Conservation (phyloP, 352 stramenopile species). For the Pythium myriotylum region DNA sequence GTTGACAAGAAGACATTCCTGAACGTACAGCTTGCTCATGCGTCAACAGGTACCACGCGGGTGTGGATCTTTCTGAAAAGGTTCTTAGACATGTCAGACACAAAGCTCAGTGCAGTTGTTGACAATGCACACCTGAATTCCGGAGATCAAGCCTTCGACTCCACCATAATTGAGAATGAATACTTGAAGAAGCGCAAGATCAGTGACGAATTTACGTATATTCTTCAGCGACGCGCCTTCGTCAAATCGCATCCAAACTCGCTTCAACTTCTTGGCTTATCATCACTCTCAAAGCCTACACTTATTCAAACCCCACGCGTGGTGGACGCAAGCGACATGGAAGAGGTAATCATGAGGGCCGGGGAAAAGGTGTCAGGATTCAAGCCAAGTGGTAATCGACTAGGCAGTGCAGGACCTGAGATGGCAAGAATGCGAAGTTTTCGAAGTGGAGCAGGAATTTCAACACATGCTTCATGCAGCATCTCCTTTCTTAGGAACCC, state of each 20-base stretch:
- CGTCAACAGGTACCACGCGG: neutral
- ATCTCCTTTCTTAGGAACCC: too few species aligned
- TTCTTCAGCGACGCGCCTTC: conserved; percentile 54
- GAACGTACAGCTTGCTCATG: neutral
- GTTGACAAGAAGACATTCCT: neutral
- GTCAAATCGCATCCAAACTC: conserved; percentile 24
- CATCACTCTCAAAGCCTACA: conserved; percentile 46
- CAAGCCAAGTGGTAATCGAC: conserved; percentile 8
- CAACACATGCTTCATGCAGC: too few species aligned
- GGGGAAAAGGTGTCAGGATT: conserved; percentile 44
- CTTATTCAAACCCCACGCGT: conserved; percentile 59
- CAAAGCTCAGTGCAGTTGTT: too few species aligned
- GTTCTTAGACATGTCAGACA: neutral
- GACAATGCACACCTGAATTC: too few species aligned
- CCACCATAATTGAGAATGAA: conserved; percentile 32
- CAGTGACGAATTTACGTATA: conserved; percentile 74
- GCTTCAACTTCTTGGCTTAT: conserved; percentile 31
- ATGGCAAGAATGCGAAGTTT: too few species aligned
- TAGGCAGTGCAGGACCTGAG: too few species aligned
- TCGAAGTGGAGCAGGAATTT: too few species aligned
- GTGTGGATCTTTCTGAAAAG: neutral
- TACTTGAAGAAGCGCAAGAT: conserved; percentile 66
- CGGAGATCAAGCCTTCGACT: too few species aligned
- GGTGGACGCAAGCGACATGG: conserved; percentile 47
- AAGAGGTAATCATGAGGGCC: conserved; percentile 40